Base-by-base conservation (phyloP, 176 grass and related monocot genomes). In the Saccharum spontaneum region DNA sequence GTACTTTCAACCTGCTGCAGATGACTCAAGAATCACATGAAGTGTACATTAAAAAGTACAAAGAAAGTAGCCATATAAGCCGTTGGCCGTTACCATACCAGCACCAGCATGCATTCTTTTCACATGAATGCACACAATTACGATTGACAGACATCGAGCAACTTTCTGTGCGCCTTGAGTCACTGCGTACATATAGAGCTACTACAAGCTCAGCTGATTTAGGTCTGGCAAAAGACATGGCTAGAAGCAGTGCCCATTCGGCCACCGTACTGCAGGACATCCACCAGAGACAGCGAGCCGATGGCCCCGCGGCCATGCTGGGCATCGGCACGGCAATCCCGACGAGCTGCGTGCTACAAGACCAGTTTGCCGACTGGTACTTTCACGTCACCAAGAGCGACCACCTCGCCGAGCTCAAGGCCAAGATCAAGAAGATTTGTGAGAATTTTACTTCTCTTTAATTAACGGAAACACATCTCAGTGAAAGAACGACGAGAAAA, bases 371-470 rank as follows among this genome's bases (percentile, higher is more conserved):
- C 1, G 92, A 91, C 26, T 91, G 88, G 82, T 91, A 90, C 79
- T 93, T 93, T 14, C 85, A 78, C 46, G 87, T 90, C 38, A 93
- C 88, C 57, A 85, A 84, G 8, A 90, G 82, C 86, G 88, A 93
- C 46, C 91, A 88, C 44, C 78, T 93, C 44, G 57, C 91, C 1
- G 69, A 83, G 15, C 88, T 93, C 49, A 93, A 93, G 34, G 91
- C 90, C 67, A 93, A 93, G 82, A 88, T 83, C 23, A 88, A 87
- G 26, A 87, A 69, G 67, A 93, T 93, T 28, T 93, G 91, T 93
- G 64, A 36, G 91, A 90, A 39, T n/a, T 2, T 15, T n/a, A 0
- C 4, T 69, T 4, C 18, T 23, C 1, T 3, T 22, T 17, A 8
- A 18, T 36, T 18, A 16, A 36, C 2, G 4, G 10, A 28, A 63